phyloP scores from a whole-genome alignment of 2,329 filamentous ascomycete genomes.

The Polychaeton citri region DNA sequence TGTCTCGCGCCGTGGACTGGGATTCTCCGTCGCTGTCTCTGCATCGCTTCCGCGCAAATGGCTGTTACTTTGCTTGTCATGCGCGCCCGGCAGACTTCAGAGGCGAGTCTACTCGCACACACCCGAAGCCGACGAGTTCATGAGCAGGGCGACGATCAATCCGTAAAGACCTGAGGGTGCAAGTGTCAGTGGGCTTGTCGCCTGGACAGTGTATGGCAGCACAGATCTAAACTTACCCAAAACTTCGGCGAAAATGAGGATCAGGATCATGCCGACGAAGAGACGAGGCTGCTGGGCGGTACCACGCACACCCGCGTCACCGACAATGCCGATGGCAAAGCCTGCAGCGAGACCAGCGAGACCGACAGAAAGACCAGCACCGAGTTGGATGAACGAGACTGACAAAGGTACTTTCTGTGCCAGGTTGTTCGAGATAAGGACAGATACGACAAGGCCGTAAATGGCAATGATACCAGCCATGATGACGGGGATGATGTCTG shows the following conservation, averaged over 20 bases:
- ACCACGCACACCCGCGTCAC: constrained; percentile 78
- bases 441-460: constrained; percentile 46
- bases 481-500: constrained; percentile 98
- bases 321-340: constrained; percentile 41
- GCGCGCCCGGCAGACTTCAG: too few species aligned
- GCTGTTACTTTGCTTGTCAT: constrained; percentile 15
- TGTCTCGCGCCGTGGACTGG: too few species aligned
- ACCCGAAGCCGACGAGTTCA: constrained; percentile 80
- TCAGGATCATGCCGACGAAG: constrained; percentile 96
- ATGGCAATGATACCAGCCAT: constrained; percentile 99
- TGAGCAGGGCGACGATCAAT: constrained; percentile 94
- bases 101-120: constrained; percentile 47
- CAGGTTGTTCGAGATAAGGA: constrained; percentile 41
- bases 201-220: neutral
- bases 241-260: constrained; percentile 99
- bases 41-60: neutral
- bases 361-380: constrained; percentile 37
- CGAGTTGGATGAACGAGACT: constrained; percentile 40
- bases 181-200: neutral
- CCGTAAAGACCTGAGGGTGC: constrained; percentile 73
- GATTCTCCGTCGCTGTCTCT: constrained; percentile 2
- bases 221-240: constrained; percentile 51
- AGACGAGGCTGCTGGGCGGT: constrained; percentile 73
- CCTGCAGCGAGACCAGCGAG: constrained; percentile 27
- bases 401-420: constrained; percentile 34